phyloP scores from a whole-genome alignment of 108 stramenopile genomes.

The Fragilaria crotonensis region DNA sequence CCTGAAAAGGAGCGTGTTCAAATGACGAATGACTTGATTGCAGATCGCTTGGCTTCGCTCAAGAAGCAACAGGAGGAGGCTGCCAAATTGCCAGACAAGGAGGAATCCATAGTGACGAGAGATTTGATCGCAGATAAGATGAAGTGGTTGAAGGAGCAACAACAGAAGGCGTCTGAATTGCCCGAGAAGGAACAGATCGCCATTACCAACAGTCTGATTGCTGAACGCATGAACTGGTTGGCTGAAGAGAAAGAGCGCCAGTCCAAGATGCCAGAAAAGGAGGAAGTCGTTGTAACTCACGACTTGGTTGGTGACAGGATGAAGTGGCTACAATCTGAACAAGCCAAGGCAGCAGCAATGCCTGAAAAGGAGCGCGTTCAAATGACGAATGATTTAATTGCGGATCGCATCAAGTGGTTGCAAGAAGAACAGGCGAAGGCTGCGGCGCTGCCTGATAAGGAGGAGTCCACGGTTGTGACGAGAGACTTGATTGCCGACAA shows the following conservation, averaged over 20 bases:
- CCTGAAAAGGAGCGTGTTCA: not conserved
- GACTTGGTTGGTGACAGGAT: not conserved
- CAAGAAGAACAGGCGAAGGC: not conserved
- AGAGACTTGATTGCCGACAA: slow-evolving; percentile 2
- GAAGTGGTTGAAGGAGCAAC: slow-evolving; percentile 1
- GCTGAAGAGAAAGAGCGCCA: not conserved
- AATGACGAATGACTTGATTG: not conserved
- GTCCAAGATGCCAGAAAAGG: slow-evolving; percentile 3
- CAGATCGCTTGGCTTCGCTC: not conserved
- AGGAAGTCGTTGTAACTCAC: slow-evolving; percentile 1
- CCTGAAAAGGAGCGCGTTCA: slow-evolving; percentile 1
- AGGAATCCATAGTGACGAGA: not conserved
- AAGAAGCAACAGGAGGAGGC: not conserved
- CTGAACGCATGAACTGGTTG: not conserved
- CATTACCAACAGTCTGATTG: not conserved
- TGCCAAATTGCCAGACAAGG: not conserved
- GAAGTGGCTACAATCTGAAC: slow-evolving; percentile 3
- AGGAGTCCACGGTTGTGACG: not conserved
- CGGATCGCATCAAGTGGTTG: slow-evolving; percentile 2
- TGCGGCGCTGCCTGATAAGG: not conserved
- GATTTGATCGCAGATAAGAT: slow-evolving; percentile 2
- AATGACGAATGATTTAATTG: not conserved
- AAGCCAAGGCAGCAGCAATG: not conserved
- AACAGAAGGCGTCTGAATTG: not conserved
- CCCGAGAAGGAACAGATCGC: slow-evolving; percentile 2